Percentiles rank a stretch among this genome's conserved stretches.
Evolutionary conservation across 2,329 filamentous ascomycete genomes (phyloP).

Genomic region (Trichoderma sp.): DNA sequence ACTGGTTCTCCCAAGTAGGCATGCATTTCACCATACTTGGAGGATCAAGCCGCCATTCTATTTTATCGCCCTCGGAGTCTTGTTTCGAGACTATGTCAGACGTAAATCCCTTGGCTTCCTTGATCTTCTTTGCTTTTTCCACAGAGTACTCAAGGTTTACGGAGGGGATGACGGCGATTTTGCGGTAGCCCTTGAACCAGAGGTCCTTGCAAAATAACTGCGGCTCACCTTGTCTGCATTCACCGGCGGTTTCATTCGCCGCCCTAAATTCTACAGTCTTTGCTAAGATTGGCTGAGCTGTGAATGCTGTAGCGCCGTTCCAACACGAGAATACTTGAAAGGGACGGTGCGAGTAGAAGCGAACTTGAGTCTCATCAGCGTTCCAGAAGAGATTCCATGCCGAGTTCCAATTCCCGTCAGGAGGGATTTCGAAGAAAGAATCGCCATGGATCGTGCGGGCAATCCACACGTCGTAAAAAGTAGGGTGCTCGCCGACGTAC

Average conservation of each 20-base stretch:
- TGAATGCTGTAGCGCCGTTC: slow-evolving; percentile 54
- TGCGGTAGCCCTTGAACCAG: slow-evolving; percentile 48
- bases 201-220: slow-evolving; percentile 56
- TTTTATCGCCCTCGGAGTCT: slow-evolving; percentile 28
- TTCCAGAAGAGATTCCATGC: slow-evolving; percentile 55
- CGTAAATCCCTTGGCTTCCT: slow-evolving; percentile 48
- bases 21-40: slow-evolving; percentile 50
- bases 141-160: slow-evolving; percentile 55
- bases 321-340: slow-evolving; percentile 62
- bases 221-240: slow-evolving; percentile 55
- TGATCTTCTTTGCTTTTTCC: slow-evolving; percentile 43
- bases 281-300: slow-evolving; percentile 45
- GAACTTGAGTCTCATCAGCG: slow-evolving; percentile 34
- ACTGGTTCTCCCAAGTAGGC: slow-evolving; percentile 40
- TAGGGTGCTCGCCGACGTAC: slow-evolving; percentile 41
- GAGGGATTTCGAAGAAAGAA: slow-evolving; percentile 52
- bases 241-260: slow-evolving; percentile 28
- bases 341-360: slow-evolving; percentile 39
- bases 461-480: slow-evolving; percentile 47
- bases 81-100: slow-evolving; percentile 33
- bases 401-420: slow-evolving; percentile 47
- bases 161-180: slow-evolving; percentile 53
- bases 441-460: slow-evolving; percentile 52
- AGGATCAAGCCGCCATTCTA: slow-evolving; percentile 44
- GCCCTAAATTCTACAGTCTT: slow-evolving; percentile 40